Base-by-base conservation (phyloP, 352 stramenopile species). In the Pythium scleroteichum region DNA sequence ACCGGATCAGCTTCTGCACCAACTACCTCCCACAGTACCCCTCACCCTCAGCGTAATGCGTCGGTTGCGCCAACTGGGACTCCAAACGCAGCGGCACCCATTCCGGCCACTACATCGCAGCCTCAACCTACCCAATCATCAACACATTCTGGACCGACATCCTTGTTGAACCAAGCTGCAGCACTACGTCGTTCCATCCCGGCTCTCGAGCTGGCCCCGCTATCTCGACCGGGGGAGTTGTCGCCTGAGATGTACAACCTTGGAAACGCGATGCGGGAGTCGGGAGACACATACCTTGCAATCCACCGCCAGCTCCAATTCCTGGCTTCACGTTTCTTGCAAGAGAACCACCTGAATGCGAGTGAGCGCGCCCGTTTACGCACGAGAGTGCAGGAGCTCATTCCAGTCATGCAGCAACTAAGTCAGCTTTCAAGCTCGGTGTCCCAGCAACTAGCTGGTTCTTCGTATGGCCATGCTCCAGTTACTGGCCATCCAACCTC, bases 281-380 rank as follows among this genome's bases (percentile, higher is more conserved):
- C 62, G 8, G 54, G 48, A 0, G 62, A 69, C 38, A 69, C 62
- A 6, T 69, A 69, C 35, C 45, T 69, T n/a, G 62, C 62, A 0
- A 64, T 64, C 16, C 62, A 69, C 22, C 54, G 62, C 8, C 62
- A 69, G 20, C 23, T 69, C 5, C 54, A 64, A 27, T 69, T 69
- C 13, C 19, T 69, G 7, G 47, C 62, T 1, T 52, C 33, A 9
- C 14, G 62, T 3, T 61, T 69, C 47, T 41, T 60, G 23, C 54
- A 62, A 13, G 62, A 69, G 12, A 61, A 60, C 26, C 24, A 58
- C 27, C 16, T 69, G 23, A 61, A 13, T 26, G 5, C 6, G 1
- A 41, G n/a, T 13, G 62, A 69, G 42, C 62, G 49, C 1, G 52
- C 26, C n/a, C 45, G 42, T 1, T 27, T 69, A 26, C 44, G 62